Evolutionary conservation across 2,329 filamentous ascomycete genomes (phyloP).

Genomic region (Thielaviopsis euricoi): DNA sequence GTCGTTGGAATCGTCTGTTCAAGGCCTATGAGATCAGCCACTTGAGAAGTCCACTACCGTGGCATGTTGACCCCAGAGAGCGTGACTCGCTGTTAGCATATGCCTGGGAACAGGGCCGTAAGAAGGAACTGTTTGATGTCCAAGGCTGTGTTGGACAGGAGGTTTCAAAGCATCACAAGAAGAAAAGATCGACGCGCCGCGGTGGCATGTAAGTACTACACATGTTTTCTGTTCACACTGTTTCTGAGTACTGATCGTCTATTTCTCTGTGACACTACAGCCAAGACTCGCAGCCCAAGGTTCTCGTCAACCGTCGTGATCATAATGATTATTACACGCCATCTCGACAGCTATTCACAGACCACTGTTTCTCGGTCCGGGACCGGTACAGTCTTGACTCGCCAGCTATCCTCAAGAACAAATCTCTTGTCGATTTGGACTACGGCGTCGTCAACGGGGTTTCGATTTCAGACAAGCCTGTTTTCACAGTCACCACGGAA

Average conservation of each 20-base stretch:
- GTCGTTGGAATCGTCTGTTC: conserved; percentile 55
- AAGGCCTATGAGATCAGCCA: conserved; percentile 51
- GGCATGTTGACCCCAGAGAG: conserved; percentile 62
- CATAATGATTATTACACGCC: conserved; percentile 55
- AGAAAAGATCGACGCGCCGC: conserved; percentile 30
- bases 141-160: conserved; percentile 62
- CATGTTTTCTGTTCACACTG: neutral
- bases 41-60: conserved; percentile 66
- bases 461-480: conserved; percentile 26
- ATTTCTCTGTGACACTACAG: neutral
- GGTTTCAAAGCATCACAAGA: conserved; percentile 63
- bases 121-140: conserved; percentile 52
- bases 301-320: conserved; percentile 48
- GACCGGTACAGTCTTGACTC: conserved; percentile 31
- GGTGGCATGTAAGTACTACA: conserved; percentile 26
- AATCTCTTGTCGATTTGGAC: conserved; percentile 42
- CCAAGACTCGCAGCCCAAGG: conserved; percentile 12
- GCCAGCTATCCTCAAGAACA: conserved; percentile 39
- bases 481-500: conserved; percentile 50
- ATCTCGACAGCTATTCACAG: conserved; percentile 41
- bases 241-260: neutral
- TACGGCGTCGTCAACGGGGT: conserved; percentile 33
- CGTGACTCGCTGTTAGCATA: conserved; percentile 57
- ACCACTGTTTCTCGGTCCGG: conserved; percentile 42
- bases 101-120: conserved; percentile 42